These are phyloP conservation scores for Apiospora pterosperma DNA, from an alignment of 2,329 filamentous ascomycete genomes.

Conservation along the genomic window DNA sequence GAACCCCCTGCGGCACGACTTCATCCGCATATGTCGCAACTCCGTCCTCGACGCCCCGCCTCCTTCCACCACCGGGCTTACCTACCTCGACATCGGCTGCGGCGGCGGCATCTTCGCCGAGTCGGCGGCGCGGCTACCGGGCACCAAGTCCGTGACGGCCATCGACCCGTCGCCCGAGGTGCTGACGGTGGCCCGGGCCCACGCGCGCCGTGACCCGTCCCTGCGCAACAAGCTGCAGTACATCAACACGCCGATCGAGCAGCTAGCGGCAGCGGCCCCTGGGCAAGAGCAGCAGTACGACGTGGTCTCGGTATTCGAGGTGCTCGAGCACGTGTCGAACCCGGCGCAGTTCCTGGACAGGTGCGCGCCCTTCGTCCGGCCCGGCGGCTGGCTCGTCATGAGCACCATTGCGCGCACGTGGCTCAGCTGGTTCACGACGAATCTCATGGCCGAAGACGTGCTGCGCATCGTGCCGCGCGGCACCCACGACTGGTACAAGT, in stretches of 20 bases:
- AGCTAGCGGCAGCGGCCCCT: conserved; percentile 36
- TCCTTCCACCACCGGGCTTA: conserved; percentile 41
- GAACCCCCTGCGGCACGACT: conserved; percentile 95
- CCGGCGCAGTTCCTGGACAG: conserved; percentile 71
- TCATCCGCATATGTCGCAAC: conserved; percentile 71
- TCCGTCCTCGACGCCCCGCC: conserved; percentile 42
- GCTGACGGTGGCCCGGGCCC: conserved; percentile 69
- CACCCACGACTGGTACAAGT: conserved; percentile 96
- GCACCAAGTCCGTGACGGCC: conserved; percentile 63
- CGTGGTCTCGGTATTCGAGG: conserved; percentile 86
- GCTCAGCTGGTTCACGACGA: conserved; percentile 88
- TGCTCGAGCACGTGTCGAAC: conserved; percentile 84
- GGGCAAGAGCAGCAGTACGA: conserved; percentile 56
- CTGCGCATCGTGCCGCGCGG: conserved; percentile 84
- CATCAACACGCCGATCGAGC: conserved; percentile 73
- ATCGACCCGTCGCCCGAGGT: conserved; percentile 77
- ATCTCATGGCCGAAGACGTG: conserved; percentile 85
- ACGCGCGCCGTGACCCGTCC: conserved; percentile 70
- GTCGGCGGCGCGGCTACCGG: conserved; percentile 67
- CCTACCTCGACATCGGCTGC: conserved; percentile 89
- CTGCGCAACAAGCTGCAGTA: conserved; percentile 67
- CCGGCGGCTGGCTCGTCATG: conserved; percentile 89
- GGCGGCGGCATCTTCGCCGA: conserved; percentile 97
- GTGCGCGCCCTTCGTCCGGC: conserved; percentile 73
- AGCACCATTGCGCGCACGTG: conserved; percentile 90